A percentile compares a stretch with the other conserved stretches of the same genome.
Conservation (phyloP, 495 filamentous ascomycete species). For the Penicillium riverlandense region DNA sequence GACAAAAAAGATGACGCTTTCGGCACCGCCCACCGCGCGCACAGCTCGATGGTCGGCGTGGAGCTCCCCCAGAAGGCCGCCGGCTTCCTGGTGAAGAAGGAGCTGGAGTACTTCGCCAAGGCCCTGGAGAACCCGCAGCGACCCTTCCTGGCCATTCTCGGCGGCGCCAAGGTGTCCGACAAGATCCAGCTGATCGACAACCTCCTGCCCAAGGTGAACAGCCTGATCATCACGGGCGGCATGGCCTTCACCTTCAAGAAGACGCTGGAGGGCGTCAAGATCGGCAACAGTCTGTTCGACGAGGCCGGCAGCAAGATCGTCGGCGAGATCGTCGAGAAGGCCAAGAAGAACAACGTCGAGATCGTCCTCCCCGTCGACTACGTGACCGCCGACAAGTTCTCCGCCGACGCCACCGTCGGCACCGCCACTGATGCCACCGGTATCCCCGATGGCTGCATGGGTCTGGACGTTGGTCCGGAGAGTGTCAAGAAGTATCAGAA, state of each 20-base stretch:
- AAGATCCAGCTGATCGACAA: slow-evolving; percentile 99
- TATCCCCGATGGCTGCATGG: slow-evolving; percentile 96
- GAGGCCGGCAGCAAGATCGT: slow-evolving; percentile 93
- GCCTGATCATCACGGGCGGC: slow-evolving; percentile 90
- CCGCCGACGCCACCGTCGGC: slow-evolving; percentile 71
- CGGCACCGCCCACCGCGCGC: slow-evolving; percentile 93
- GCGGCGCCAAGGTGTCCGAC: slow-evolving; percentile 96
- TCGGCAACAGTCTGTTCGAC: slow-evolving; percentile 90
- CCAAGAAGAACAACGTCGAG: slow-evolving; percentile 91
- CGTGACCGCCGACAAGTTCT: slow-evolving; percentile 93
- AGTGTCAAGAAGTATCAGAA: slow-evolving; percentile 76
- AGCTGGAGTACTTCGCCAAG: slow-evolving; percentile 98
- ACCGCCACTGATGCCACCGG: slow-evolving; percentile 80
- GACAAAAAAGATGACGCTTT: slow-evolving; percentile 82
- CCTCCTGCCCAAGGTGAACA: slow-evolving; percentile 93
- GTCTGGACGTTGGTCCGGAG: slow-evolving; percentile 88
- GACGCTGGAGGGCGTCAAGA: slow-evolving; percentile 80
- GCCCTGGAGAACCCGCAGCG: slow-evolving; percentile 88
- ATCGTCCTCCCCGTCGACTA: slow-evolving; percentile 92
- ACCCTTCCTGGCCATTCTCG: slow-evolving; percentile 97
- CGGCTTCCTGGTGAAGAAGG: slow-evolving; percentile 99
- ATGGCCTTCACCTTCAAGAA: slow-evolving; percentile 99
- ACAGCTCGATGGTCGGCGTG: slow-evolving; percentile 98
- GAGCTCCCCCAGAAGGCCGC: slow-evolving; percentile 93
- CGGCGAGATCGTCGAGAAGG: slow-evolving; percentile 81